Base-by-base conservation (phyloP, 2,329 filamentous ascomycete species). In the Penicillium sp. region DNA sequence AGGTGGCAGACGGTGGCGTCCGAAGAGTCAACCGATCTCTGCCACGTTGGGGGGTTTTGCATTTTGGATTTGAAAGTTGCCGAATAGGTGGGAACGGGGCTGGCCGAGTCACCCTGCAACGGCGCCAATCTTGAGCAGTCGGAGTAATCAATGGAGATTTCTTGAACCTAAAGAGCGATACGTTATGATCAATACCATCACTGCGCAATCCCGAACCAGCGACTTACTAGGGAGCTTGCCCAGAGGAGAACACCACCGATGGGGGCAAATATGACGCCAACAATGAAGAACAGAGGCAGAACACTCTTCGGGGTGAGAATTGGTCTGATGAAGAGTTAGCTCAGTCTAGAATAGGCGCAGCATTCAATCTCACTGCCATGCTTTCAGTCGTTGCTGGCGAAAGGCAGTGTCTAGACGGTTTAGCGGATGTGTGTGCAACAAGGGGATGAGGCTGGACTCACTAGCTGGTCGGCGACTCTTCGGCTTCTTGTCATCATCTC, bases 281-380 rank as follows among this genome's bases (percentile, higher is more conserved):
- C 87, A 47, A 84, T 84, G 72, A 97, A 96, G 80, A 97, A 96
- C 56, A 97, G 83, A 57, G 92, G 92, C 32, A 95, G 80, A 34
- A 95, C 91, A 43, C 92, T 96, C 78, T 96, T 96, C 2, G 93
- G 93, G 3, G 93, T 97, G 48, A 97, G 81, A 69, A 97, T 97
- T 36, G 93, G 93, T 77, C 90, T 94, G 69, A 53, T 14, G 41
- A 27, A 53, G 64, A 63, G 50, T 64, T 52, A 63, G 60, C 45
- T 50, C 10, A 39, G 51, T 27, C 11, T 24, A 3, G 18, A 14
- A 22, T n/a, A 53, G 45, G 24, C 22, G 18, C 16, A 42, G 39
- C 24, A 39, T 40, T 49, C 43, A 50, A 44, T 40, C 91, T 76
- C 81, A 95, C 88, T 99, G 94, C 94, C 94, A 99, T 79, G 94